These are phyloP conservation scores for Colletotrichum falcatum DNA, from an alignment of 2,329 filamentous ascomycete species.

Conservation along the genomic window DNA sequence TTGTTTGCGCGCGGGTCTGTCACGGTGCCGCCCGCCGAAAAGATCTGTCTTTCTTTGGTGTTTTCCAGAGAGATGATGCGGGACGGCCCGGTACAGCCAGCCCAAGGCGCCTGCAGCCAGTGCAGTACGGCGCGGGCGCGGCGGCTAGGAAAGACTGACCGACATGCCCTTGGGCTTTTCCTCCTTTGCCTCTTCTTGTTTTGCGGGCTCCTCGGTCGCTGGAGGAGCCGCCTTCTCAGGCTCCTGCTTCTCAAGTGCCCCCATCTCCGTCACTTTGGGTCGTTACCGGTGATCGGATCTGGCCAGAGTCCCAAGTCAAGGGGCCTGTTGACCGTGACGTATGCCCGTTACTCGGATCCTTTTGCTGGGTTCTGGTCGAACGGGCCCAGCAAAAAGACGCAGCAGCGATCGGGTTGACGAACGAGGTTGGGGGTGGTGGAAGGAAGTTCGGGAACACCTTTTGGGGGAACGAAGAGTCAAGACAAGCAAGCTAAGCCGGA, in stretches of 20 bases:
- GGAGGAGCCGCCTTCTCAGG: slow-evolving; percentile 16
- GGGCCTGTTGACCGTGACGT: background rate
- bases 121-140: background rate
- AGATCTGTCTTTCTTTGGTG: slow-evolving; percentile 1
- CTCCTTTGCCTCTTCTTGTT: slow-evolving; percentile 13
- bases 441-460: slow-evolving; percentile 7
- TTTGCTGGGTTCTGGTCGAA: slow-evolving; percentile 22
- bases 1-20: background rate
- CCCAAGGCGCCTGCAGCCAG: slow-evolving; percentile 6
- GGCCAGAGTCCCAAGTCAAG: slow-evolving; percentile 13
- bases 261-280: slow-evolving; percentile 15
- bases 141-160: slow-evolving; percentile 31
- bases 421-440: slow-evolving; percentile 15
- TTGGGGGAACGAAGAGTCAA: background rate
- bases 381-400: slow-evolving; percentile 13
- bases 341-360: slow-evolving; percentile 9
- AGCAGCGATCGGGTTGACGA: background rate
- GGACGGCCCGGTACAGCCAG: slow-evolving; percentile 24
- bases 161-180: slow-evolving; percentile 22
- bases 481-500: slow-evolving; percentile 26
- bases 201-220: slow-evolving; percentile 25
- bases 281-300: slow-evolving; percentile 27
- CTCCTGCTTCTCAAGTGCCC: slow-evolving; percentile 31
- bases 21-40: background rate
- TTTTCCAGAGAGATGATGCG: slow-evolving; percentile 11